phyloP scores from a whole-genome alignment of 1,139 yeast species.

The Hansenula sp. region DNA sequence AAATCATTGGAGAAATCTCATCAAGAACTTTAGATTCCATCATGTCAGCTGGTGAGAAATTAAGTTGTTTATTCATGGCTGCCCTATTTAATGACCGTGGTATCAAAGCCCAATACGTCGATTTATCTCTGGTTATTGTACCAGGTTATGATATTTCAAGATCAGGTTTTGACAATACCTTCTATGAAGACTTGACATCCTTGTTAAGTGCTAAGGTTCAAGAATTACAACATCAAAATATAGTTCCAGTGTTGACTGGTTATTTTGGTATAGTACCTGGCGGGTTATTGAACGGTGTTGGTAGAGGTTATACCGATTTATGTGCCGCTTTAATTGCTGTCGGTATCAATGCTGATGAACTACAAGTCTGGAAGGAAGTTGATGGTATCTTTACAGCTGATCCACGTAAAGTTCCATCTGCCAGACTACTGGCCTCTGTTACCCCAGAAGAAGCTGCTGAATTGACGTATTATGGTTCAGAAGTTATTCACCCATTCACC shows the following conservation, averaged over 20 bases:
- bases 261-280: constrained; percentile 95
- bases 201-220: constrained; percentile 55
- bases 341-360: constrained; percentile 85
- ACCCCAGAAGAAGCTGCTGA: constrained; percentile 99
- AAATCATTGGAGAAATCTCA: constrained; percentile 87
- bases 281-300: constrained; percentile 86
- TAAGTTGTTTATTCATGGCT: constrained; percentile 85
- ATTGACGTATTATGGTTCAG: constrained; percentile 94
- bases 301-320: constrained; percentile 95
- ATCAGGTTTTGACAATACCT: constrained; percentile 56
- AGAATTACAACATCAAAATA: constrained; percentile 35
- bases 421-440: constrained; percentile 78
- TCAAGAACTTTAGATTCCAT: constrained; percentile 85
- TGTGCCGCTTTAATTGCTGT: constrained; percentile 97
- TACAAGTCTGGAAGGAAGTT: constrained; percentile 98
- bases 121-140: constrained; percentile 69
- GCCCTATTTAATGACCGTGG: constrained; percentile 81
- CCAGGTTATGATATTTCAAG: constrained; percentile 48
- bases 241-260: constrained; percentile 89
- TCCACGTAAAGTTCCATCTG: constrained; percentile 91
- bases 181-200: constrained; percentile 61
- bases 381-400: constrained; percentile 99
- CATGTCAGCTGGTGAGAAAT: constrained; percentile 91
- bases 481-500: constrained; percentile 97
- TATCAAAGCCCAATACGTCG: constrained; percentile 71